Conservation (phyloP, 345 rosid genomes). For the Moricandia moricandioides region DNA sequence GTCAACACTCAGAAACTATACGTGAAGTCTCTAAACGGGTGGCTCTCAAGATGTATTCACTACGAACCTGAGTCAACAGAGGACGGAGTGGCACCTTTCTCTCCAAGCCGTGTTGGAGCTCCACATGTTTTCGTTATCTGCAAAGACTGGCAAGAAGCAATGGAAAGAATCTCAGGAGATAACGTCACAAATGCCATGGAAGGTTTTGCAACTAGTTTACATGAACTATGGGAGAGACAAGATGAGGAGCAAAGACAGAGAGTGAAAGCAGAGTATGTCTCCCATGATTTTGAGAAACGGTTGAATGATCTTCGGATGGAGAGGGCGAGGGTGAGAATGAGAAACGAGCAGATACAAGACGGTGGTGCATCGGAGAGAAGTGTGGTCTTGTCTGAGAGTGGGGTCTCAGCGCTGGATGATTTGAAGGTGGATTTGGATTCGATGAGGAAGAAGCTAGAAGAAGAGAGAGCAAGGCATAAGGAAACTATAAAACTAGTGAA, state of each 20-base stretch:
- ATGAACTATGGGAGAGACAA: constrained; percentile 79
- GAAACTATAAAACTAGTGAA: constrained; percentile 66
- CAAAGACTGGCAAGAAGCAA: constrained; percentile 87
- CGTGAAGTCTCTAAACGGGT: constrained; percentile 64
- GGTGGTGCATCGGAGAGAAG: constrained; percentile 53
- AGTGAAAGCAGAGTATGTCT: constrained; percentile 68
- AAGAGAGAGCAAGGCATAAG: constrained; percentile 72
- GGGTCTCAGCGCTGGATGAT: constrained; percentile 77
- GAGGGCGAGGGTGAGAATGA: constrained; percentile 43
- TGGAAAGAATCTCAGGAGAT: constrained; percentile 63
- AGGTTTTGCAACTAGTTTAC: constrained; percentile 64
- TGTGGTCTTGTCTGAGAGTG: constrained; percentile 55
- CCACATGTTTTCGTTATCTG: constrained; percentile 70
- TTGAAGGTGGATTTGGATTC: constrained; percentile 86
- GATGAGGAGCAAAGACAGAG: constrained; percentile 78
- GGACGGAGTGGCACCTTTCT: constrained; percentile 83
- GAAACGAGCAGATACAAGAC: constrained; percentile 55
- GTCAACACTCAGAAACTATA: constrained; percentile 68
- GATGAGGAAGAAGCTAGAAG: constrained; percentile 70
- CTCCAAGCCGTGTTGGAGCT: constrained; percentile 81
- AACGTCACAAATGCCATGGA: constrained; percentile 61
- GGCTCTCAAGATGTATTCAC: constrained; percentile 72
- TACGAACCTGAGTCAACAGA: constrained; percentile 8
- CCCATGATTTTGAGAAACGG: constrained; percentile 74
- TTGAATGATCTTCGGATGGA: constrained; percentile 55